Conservation (phyloP, 2,329 filamentous ascomycete species). For the Lecanosticta acicola region DNA sequence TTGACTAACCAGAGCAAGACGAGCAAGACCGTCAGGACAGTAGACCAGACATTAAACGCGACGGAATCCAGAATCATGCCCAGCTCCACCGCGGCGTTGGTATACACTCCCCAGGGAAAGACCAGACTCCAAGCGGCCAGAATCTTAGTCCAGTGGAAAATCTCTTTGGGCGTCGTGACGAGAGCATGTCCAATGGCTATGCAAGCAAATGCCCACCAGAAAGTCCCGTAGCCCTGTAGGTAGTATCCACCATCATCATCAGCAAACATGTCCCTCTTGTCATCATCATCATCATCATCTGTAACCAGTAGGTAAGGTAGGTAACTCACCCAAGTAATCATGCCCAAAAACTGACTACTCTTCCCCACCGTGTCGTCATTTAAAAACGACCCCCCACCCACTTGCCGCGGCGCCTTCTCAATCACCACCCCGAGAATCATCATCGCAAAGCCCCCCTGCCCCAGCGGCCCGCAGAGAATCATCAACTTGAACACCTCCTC, state of each 20-base stretch:
- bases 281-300: too few relatives aligned
- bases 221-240: slow-evolving; percentile 9
- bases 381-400: background rate
- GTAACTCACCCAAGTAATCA: background rate
- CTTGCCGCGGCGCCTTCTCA: too few relatives aligned
- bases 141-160: slow-evolving; percentile 6
- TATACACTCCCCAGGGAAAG: slow-evolving; percentile 14
- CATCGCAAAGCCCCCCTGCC: slow-evolving; percentile 16
- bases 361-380: background rate
- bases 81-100: slow-evolving; percentile 11
- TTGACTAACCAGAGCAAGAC: slow-evolving; percentile 10
- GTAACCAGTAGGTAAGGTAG: background rate
- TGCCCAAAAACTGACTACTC: background rate
- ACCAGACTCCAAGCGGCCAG: slow-evolving; percentile 11
- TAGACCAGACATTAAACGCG: slow-evolving; percentile 10
- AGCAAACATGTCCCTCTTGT: too few relatives aligned
- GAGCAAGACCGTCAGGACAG: slow-evolving; percentile 6
- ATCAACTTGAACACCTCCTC: slow-evolving; percentile 3
- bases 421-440: slow-evolving; percentile 11
- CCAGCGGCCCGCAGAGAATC: slow-evolving; percentile 16
- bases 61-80: slow-evolving; percentile 6
- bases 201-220: slow-evolving; percentile 14
- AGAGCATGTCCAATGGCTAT: slow-evolving; percentile 8
- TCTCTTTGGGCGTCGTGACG: slow-evolving; percentile 1
- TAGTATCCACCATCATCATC: too few relatives aligned